A percentile compares a stretch with the other conserved stretches of the same genome.
These are phyloP conservation scores for Oryza glaberrima DNA, from an alignment of 176 grass and related monocot species.

Conservation along the genomic window DNA sequence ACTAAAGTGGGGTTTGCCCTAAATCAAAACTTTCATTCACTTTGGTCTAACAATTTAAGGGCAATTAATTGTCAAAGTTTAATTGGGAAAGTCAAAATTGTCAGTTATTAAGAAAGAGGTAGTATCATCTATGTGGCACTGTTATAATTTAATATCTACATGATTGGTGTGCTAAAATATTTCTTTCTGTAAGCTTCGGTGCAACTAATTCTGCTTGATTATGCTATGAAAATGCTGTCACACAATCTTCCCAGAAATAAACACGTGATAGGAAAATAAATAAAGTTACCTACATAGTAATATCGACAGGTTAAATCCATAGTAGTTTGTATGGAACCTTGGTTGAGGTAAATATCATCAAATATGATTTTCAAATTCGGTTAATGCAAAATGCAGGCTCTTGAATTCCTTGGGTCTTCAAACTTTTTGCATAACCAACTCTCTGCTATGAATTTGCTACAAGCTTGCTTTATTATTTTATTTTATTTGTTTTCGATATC, in stretches of 20 bases:
- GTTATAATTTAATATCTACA: slow-evolving; percentile 11
- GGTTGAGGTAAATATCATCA: background rate
- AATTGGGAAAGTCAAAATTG: too few relatives aligned
- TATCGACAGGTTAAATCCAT: background rate
- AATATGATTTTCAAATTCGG: slow-evolving; percentile 6
- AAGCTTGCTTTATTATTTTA: background rate
- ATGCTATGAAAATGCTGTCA: background rate
- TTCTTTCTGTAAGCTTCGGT: background rate
- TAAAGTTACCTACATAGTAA: background rate
- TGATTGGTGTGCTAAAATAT: background rate
- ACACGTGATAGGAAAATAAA: background rate
- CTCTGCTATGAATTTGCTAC: background rate
- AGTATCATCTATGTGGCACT: slow-evolving; percentile 9
- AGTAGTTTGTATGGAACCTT: slow-evolving; percentile 9
- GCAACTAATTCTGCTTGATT: background rate
- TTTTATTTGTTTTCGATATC: background rate
- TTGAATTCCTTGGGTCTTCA: slow-evolving; percentile 28
- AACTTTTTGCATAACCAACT: background rate
- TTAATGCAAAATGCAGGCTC: background rate
- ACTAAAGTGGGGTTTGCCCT: too few relatives aligned
- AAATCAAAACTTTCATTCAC: too few relatives aligned
- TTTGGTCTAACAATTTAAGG: too few relatives aligned
- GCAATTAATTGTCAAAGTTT: too few relatives aligned
- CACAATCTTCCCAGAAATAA: slow-evolving; percentile 23
- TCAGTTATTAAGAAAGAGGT: too few relatives aligned